A percentile compares a stretch with the other conserved stretches of the same genome.
Evolutionary conservation across 441 rosid species (phyloP).

Genomic region (Iberis amara): DNA sequence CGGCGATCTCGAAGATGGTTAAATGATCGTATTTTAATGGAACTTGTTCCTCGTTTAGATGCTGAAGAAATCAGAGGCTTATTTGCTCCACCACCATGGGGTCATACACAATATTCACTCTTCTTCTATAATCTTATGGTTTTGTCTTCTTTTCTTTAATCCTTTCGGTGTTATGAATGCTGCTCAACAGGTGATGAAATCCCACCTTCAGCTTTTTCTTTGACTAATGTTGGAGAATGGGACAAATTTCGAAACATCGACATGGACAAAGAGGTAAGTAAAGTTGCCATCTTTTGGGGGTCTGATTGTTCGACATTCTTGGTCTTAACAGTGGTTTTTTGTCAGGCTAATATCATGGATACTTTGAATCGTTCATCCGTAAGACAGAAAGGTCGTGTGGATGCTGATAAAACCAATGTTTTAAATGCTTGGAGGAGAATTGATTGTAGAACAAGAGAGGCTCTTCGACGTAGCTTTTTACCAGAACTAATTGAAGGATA

Average conservation of each 20-base stretch:
- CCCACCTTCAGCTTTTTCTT: slow-evolving; percentile 75
- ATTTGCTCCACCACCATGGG: slow-evolving; percentile 98
- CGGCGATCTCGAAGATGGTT: slow-evolving; percentile 77
- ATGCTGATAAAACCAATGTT: slow-evolving; percentile 57
- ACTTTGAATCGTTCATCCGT: slow-evolving; percentile 34
- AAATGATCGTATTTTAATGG: slow-evolving; percentile 86
- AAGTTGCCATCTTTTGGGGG: slow-evolving; percentile 5
- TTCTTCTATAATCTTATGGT: too few relatives aligned
- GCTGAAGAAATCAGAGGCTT: slow-evolving; percentile 80
- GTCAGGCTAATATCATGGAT: slow-evolving; percentile 57
- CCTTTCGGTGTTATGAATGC: too few relatives aligned
- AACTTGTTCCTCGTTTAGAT: slow-evolving; percentile 85
- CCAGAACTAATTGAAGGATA: slow-evolving; percentile 68
- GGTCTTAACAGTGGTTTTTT: slow-evolving; percentile 15
- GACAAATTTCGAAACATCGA: slow-evolving; percentile 80
- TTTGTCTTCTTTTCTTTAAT: too few relatives aligned
- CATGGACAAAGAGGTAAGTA: slow-evolving; percentile 86
- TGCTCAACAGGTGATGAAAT: slow-evolving; percentile 63
- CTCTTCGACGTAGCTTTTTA: slow-evolving; percentile 81
- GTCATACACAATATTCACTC: slow-evolving; percentile 31
- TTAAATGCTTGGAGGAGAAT: slow-evolving; percentile 80
- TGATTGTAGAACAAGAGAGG: slow-evolving; percentile 79
- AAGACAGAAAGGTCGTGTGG: slow-evolving; percentile 48
- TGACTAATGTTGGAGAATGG: slow-evolving; percentile 73
- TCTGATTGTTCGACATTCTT: slow-evolving; percentile 15